Percentiles rank a stretch among this genome's conserved stretches.
phyloP scores from a whole-genome alignment of 2,329 filamentous ascomycete species.

The Talaromyces verruculosus region DNA sequence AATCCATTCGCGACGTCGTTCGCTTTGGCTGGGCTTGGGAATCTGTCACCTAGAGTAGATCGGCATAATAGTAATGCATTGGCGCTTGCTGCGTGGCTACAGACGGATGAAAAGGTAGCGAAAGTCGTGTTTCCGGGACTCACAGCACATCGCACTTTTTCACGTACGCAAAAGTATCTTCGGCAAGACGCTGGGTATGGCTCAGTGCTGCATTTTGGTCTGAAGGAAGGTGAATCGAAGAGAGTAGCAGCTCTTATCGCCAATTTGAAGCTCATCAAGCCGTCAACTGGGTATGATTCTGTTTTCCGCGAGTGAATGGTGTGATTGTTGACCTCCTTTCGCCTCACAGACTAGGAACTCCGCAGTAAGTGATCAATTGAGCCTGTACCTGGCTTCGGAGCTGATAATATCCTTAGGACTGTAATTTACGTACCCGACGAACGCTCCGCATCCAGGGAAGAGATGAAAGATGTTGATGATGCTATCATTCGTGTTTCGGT shows the following conservation, averaged over 20 bases:
- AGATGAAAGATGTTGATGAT: conserved; percentile 73
- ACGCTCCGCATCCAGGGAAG: conserved; percentile 58
- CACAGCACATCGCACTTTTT: conserved; percentile 1
- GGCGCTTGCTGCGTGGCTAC: conserved; percentile 70
- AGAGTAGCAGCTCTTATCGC: neutral
- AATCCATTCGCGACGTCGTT: conserved; percentile 79
- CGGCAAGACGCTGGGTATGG: conserved; percentile 15
- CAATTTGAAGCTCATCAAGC: conserved; percentile 16
- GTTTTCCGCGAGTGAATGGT: neutral
- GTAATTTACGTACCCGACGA: conserved; percentile 35
- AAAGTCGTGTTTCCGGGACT: conserved; percentile 81
- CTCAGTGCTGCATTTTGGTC: conserved; percentile 10
- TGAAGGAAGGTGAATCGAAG: conserved; percentile 1
- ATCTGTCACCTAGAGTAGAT: conserved; percentile 73
- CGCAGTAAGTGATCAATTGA: conserved; percentile 13
- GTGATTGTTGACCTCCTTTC: neutral
- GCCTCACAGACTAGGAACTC: conserved; percentile 16
- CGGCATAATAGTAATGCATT: conserved; percentile 75
- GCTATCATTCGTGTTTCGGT: conserved; percentile 85
- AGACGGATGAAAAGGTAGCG: conserved; percentile 70
- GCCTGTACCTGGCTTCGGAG: neutral
- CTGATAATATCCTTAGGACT: conserved; percentile 7
- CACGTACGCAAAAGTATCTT: conserved; percentile 9
- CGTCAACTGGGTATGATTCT: conserved; percentile 14
- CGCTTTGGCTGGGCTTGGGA: conserved; percentile 78